Conservation (phyloP, 805 yeast species). For the Saccharomycopsis javanensis region DNA sequence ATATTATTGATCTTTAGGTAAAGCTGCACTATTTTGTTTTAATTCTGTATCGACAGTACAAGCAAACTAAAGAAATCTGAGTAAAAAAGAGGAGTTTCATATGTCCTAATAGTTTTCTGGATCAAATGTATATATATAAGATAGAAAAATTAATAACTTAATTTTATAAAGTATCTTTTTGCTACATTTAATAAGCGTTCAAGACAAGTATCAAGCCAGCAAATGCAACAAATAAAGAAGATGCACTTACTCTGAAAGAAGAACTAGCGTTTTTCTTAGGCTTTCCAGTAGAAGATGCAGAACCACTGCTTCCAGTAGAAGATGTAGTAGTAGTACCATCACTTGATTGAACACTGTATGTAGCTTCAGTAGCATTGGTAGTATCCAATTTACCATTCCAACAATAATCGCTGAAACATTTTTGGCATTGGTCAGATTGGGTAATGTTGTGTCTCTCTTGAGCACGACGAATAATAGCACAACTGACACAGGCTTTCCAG, state of each 20-base stretch:
- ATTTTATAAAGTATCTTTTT: no score
- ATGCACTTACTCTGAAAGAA: neutral
- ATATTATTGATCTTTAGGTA: no score
- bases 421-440: constrained; percentile 55
- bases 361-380: neutral
- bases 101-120: no score
- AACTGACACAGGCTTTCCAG: constrained; percentile 68
- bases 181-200: neutral
- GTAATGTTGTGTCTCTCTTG: constrained; percentile 55
- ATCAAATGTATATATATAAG: no score
- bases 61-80: no score
- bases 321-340: neutral
- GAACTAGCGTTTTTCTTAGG: neutral
- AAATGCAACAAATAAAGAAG: neutral
- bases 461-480: constrained; percentile 74
- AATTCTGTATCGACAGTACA: no score
- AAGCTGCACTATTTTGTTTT: no score
- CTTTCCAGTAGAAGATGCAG: neutral
- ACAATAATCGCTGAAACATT: constrained; percentile 66
- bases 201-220: neutral
- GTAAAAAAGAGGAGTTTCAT: no score
- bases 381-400: constrained; percentile 46
- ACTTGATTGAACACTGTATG: neutral
- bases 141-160: no score
- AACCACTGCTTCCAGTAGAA: neutral